phyloP scores from a whole-genome alignment of 2,329 filamentous ascomycete genomes.

The Leptographium galeiforme region DNA sequence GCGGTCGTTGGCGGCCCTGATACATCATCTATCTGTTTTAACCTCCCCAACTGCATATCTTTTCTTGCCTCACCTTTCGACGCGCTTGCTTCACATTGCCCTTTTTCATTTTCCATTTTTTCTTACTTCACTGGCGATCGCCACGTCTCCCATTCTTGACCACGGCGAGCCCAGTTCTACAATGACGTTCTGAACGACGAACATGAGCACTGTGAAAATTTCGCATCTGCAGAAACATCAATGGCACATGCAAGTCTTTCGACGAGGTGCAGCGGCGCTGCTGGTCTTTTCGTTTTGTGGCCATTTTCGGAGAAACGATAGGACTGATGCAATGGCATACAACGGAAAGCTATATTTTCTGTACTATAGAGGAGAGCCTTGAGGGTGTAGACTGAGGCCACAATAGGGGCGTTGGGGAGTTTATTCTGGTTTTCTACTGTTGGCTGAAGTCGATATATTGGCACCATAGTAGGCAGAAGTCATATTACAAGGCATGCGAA shows the following conservation, averaged over 20 bases:
- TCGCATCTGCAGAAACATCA: neutral
- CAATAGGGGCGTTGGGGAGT: conserved; percentile 8
- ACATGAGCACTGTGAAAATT: neutral
- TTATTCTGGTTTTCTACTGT: conserved; percentile 1
- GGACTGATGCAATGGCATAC: neutral
- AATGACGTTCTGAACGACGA: neutral
- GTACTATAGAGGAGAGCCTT: conserved; percentile 10
- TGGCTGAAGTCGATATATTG: neutral
- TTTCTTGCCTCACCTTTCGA: neutral
- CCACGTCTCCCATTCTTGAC: neutral
- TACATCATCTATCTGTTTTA: neutral
- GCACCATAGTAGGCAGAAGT: neutral
- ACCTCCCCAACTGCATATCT: neutral
- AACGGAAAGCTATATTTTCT: conserved; percentile 7
- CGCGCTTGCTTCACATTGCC: neutral
- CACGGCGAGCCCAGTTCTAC: neutral
- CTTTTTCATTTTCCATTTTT: neutral
- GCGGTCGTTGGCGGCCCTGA: neutral
- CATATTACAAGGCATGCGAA: neutral
- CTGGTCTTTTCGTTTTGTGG: neutral
- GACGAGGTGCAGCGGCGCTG: neutral
- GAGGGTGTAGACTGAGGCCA: conserved; percentile 10
- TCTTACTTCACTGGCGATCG: neutral
- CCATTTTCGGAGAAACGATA: neutral
- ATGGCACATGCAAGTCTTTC: neutral